These are phyloP conservation scores for Exophiala spinifera DNA, from an alignment of 2,329 filamentous ascomycete species.

Conservation along the genomic window DNA sequence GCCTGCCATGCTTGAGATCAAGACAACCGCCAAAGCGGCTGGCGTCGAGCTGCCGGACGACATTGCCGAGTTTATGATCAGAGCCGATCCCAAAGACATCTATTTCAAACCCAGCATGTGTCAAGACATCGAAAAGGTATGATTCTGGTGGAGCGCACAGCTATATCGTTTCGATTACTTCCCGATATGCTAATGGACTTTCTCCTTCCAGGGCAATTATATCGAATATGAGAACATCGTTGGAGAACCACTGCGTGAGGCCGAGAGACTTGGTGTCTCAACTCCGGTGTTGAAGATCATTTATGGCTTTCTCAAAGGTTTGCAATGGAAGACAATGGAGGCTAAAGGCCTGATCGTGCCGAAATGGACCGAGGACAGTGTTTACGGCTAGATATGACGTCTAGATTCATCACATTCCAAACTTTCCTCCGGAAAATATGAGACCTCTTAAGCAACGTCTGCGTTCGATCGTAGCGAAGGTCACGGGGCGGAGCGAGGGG, in stretches of 20 bases:
- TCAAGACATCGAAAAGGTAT: slow-evolving; percentile 50
- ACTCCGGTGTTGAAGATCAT: slow-evolving; percentile 29
- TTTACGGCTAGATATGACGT: background rate
- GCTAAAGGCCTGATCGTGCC: slow-evolving; percentile 14
- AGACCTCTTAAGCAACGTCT: too few relatives aligned
- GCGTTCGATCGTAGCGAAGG: too few relatives aligned
- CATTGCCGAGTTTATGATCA: slow-evolving; percentile 48
- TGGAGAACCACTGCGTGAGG: slow-evolving; percentile 55
- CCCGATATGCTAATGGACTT: too few relatives aligned
- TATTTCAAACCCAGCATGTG: slow-evolving; percentile 54
- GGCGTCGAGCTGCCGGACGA: slow-evolving; percentile 45
- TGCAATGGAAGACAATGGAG: slow-evolving; percentile 31
- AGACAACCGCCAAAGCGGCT: slow-evolving; percentile 42
- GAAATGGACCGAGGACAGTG: background rate
- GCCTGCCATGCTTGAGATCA: slow-evolving; percentile 49
- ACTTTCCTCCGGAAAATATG: too few relatives aligned
- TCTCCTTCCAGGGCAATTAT: slow-evolving; percentile 45
- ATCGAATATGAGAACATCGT: slow-evolving; percentile 56
- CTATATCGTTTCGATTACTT: too few relatives aligned
- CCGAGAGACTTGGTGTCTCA: slow-evolving; percentile 44
- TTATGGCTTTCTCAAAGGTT: slow-evolving; percentile 28
- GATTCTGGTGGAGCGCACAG: background rate
- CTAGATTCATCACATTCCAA: too few relatives aligned
- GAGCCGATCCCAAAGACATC: slow-evolving; percentile 46
- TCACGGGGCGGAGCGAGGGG: too few relatives aligned